Evolutionary conservation across 139 green algal species (phyloP).

Genomic region (Yamagishiella unicocca): DNA sequence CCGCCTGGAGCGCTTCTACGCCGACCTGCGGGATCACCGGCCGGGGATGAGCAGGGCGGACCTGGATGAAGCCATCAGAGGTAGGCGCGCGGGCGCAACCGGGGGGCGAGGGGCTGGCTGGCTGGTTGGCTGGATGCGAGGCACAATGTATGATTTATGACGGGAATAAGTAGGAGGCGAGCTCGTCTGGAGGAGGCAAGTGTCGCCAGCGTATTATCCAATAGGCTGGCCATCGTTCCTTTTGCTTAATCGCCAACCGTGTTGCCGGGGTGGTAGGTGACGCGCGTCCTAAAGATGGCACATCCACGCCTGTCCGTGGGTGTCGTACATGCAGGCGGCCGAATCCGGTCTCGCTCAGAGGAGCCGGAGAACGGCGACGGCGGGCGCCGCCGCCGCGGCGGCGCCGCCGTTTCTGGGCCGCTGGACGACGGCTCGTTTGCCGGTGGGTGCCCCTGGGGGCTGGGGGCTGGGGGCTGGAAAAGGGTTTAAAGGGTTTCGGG

Average conservation of each 20-base stretch:
- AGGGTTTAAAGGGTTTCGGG: no score
- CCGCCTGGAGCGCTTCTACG: constrained; percentile 82
- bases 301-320: not conserved
- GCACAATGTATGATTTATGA: no score
- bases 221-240: no score
- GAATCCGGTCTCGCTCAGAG: constrained; percentile 32
- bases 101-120: not conserved
- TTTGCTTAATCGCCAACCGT: no score
- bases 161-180: no score
- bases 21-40: constrained; percentile 79
- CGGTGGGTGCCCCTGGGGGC: constrained; percentile 5
- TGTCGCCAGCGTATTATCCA: no score
- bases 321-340: constrained; percentile 37
- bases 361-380: constrained; percentile 33
- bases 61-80: constrained; percentile 47
- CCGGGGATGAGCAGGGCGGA: constrained; percentile 49
- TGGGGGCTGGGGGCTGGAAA: no score
- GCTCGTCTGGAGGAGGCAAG: no score
- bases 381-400: constrained; percentile 1
- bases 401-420: not conserved
- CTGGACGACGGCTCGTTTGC: constrained; percentile 54
- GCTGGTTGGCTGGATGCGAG: no score
- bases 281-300: no score
- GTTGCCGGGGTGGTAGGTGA: no score
- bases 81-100: no score